phyloP scores from a whole-genome alignment of 1,284 basidiomycete species.

The Heliocybe sulcata region DNA sequence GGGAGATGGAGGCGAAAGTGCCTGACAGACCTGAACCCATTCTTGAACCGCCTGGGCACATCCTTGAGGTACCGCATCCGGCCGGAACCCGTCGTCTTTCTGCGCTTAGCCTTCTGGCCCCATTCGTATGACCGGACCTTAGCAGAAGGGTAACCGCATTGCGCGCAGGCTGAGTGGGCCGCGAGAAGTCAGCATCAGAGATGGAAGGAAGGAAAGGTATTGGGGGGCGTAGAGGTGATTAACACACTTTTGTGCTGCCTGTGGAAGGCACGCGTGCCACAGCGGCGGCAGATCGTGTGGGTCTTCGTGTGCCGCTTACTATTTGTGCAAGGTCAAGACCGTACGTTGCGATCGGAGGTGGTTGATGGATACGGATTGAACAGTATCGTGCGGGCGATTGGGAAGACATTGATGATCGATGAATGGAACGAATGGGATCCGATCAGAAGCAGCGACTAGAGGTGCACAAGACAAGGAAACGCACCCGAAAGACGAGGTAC shows the following conservation, averaged over 20 bases:
- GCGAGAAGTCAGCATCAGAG: background rate
- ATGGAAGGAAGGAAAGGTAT: background rate
- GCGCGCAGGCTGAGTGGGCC: conserved; percentile 67
- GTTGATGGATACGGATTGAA: background rate
- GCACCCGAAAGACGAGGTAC: conserved; percentile 88
- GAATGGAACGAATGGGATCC: too few relatives aligned
- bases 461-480: conserved; percentile 22
- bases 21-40: conserved; percentile 85
- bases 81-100: conserved; percentile 98
- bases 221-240: too few relatives aligned
- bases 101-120: conserved; percentile 98
- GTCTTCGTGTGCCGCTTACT: conserved; percentile 99
- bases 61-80: conserved; percentile 94
- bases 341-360: background rate
- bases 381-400: too few relatives aligned
- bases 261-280: conserved; percentile 91
- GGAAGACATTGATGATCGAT: too few relatives aligned
- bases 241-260: conserved; percentile 91
- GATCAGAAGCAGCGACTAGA: conserved; percentile 8
- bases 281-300: conserved; percentile 95
- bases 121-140: conserved; percentile 97
- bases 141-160: conserved; percentile 95
- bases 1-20: too few relatives aligned
- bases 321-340: conserved; percentile 11
- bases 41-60: conserved; percentile 94